Evolutionary conservation across 768 basidiomycete species (phyloP).

Genomic region (Boletellus ananiceps): DNA sequence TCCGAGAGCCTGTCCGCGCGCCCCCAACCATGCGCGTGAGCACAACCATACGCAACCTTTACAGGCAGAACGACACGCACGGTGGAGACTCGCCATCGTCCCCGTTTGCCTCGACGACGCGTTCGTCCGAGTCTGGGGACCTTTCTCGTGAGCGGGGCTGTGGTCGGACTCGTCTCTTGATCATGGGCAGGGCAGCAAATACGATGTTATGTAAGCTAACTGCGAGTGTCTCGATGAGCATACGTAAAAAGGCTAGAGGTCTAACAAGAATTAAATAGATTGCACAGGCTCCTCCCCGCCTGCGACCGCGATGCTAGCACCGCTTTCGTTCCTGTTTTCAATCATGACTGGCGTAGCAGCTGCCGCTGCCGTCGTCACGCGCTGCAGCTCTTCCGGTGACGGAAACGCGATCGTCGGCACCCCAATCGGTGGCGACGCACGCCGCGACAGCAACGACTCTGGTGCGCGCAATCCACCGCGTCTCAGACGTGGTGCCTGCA

Average conservation of each 20-base stretch:
- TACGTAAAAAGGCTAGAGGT: neutral
- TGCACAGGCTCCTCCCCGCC: constrained; percentile 10
- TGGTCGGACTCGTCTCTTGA: constrained; percentile 73
- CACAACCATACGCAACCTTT: neutral
- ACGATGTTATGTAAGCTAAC: constrained; percentile 9
- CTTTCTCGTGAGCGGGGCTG: constrained; percentile 52
- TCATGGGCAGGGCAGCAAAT: constrained; percentile 38
- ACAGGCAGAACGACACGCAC: constrained; percentile 35
- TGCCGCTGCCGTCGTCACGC: constrained; percentile 9
- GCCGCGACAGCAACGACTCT: constrained; percentile 52
- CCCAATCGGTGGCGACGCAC: constrained; percentile 35
- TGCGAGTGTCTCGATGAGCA: neutral
- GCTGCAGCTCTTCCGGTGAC: constrained; percentile 20
- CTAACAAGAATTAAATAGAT: constrained; percentile 11
- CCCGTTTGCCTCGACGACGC: constrained; percentile 4
- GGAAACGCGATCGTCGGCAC: constrained; percentile 23
- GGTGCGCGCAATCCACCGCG: constrained; percentile 65
- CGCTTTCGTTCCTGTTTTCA: constrained; percentile 9
- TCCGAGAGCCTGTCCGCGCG: constrained; percentile 58
- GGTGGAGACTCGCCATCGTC: constrained; percentile 41
- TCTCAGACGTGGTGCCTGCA: constrained; percentile 49
- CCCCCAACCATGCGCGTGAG: no score
- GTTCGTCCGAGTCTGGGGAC: constrained; percentile 34
- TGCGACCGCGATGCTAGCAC: neutral
- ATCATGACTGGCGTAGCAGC: neutral